Conservation (phyloP, 768 basidiomycete genomes). For the Rhizopogon roseolus region DNA sequence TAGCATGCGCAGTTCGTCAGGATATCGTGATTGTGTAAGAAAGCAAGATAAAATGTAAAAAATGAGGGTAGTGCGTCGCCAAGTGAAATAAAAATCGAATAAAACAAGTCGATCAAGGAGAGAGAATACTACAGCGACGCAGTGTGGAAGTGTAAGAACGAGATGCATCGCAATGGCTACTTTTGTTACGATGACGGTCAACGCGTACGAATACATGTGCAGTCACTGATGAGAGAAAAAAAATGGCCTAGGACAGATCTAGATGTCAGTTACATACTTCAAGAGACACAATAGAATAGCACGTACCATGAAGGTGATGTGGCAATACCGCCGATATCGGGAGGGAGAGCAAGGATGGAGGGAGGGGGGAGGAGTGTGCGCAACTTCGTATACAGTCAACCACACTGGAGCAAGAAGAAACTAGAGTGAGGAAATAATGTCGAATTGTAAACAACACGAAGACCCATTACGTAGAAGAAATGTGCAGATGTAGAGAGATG, state of each 20-base stretch:
- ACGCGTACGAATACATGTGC: background rate
- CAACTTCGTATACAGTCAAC: background rate
- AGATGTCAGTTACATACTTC: no score
- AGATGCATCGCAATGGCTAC: constrained; percentile 4
- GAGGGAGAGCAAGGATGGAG: background rate
- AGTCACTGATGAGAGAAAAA: background rate
- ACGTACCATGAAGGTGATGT: background rate
- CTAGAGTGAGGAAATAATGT: background rate
- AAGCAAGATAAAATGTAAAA: background rate
- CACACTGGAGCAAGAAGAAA: background rate
- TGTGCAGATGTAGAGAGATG: background rate
- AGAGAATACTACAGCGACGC: background rate
- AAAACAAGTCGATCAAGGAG: background rate
- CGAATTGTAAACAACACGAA: background rate
- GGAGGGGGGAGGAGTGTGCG: background rate
- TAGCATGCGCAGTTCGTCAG: background rate
- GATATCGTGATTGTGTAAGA: constrained; percentile 1
- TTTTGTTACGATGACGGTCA: constrained; percentile 3
- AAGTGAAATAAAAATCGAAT: background rate
- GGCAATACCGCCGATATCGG: background rate
- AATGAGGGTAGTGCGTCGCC: background rate
- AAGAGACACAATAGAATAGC: no score
- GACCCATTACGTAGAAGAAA: background rate
- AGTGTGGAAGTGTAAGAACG: constrained; percentile 6
- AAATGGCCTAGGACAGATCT: background rate